Conservation (phyloP, 257 asterid genomes). For the Penstemon eatonii region DNA sequence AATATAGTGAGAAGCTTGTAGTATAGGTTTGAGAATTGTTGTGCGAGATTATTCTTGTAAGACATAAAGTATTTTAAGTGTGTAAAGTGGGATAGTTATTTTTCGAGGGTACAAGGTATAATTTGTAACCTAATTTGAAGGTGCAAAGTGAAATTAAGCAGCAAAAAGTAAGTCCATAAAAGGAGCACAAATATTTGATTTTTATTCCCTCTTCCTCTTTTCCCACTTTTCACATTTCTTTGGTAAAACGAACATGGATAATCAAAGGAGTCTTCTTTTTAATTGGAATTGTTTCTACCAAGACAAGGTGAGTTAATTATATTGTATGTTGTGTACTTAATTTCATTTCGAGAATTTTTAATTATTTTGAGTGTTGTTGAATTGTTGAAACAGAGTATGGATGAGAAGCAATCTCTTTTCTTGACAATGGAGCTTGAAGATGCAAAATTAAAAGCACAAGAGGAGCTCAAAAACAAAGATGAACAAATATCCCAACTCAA, state of each 20-base stretch:
- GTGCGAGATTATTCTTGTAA: no score
- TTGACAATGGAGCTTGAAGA: constrained; percentile 71
- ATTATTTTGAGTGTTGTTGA: not conserved
- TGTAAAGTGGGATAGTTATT: no score
- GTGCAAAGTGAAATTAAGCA: no score
- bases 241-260: constrained; percentile 45
- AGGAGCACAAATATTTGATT: constrained; percentile 10
- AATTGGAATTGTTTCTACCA: constrained; percentile 63
- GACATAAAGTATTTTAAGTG: no score
- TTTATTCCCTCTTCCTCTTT: constrained; percentile 20
- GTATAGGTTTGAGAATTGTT: no score
- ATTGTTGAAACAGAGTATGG: constrained; percentile 54
- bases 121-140: no score
- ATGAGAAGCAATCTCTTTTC: constrained; percentile 63
- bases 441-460: constrained; percentile 58
- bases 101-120: no score
- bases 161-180: no score
- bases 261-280: constrained; percentile 45
- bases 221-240: no score
- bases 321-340: not conserved
- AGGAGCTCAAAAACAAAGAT: constrained; percentile 61
- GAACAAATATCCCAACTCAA: constrained; percentile 58
- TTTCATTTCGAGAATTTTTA: not conserved
- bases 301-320: constrained; percentile 55
- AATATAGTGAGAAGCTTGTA: no score